These are phyloP conservation scores for Striga hermonthica DNA, from an alignment of 305 asterid species.

Conservation along the genomic window DNA sequence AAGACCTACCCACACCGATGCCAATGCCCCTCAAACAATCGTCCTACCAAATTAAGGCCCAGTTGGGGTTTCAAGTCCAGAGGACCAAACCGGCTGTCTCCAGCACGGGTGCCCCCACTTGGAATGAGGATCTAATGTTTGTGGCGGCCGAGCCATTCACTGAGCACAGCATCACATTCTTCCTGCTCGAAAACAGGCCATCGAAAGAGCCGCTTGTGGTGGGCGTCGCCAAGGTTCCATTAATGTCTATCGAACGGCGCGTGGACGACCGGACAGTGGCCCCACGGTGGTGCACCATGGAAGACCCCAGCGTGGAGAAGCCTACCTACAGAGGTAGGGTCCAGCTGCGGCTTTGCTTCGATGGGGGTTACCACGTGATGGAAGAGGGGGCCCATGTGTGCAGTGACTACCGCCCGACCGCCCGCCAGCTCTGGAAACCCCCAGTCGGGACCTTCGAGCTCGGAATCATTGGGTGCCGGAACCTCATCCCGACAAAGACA, in stretches of 20 bases:
- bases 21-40: conserved; percentile 42
- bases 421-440: conserved; percentile 83
- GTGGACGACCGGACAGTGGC: conserved; percentile 75
- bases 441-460: conserved; percentile 62
- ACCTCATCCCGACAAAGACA: conserved; percentile 68
- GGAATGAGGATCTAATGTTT: conserved; percentile 73
- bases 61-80: conserved; percentile 69
- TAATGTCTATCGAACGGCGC: conserved; percentile 62
- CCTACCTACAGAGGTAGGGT: conserved; percentile 62
- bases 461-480: conserved; percentile 75
- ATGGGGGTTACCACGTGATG: conserved; percentile 92
- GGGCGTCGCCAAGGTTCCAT: conserved; percentile 55
- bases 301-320: conserved; percentile 53
- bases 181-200: conserved; percentile 49
- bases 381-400: conserved; percentile 74
- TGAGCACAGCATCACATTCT: conserved; percentile 43
- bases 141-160: conserved; percentile 83
- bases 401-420: conserved; percentile 84
- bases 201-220: conserved; percentile 49
- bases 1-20: conserved; percentile 46
- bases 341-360: conserved; percentile 68
- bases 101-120: conserved; percentile 57
- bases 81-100: conserved; percentile 49
- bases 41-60: conserved; percentile 54
- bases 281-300: conserved; percentile 75